Base-by-base conservation (phyloP, 2,329 filamentous ascomycete species). In the Tolypocladium album region DNA sequence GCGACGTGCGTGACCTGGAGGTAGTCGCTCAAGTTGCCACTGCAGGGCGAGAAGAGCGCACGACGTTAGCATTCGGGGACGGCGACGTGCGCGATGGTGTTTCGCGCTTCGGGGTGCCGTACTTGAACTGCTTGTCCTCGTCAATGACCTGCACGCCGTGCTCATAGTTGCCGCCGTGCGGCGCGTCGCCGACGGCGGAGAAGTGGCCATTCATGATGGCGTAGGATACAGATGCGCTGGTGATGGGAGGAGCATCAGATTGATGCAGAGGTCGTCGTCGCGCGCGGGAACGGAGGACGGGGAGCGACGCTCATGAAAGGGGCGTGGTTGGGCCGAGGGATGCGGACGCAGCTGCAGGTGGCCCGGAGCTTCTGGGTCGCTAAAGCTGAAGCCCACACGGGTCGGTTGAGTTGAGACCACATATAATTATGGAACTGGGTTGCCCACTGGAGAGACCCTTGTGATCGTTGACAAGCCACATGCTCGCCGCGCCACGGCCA, bases 101-200 rank as follows among this genome's bases (percentile, higher is more conserved):
- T 39, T 52, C 39, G 43, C 17, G 36, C 15, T 52, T 50, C 39
- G 17, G 56, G 57, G 61, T 34, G 43, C 22, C 52, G 31, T 83
- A 96, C 92, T 96, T 97, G 85, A 97, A 99, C 68, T 90, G 83
- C 79, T 97, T 97, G 77, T 92, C 92, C 64, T 75, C 75, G 73
- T 97, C 91, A 71, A 99, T 90, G 68, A 99, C 92, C 77, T 99
- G 94, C 70, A 97, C 90, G 71, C 94, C 94, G 83, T 96, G 89
- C 71, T 92, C 89, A 74, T 93, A 97, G 65, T 86, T 81, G 71
- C 84, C 80, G 66, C 82, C 80, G 64, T 79, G 77, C 69, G 84
- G 81, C 76, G 81, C 79, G 62, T 86, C 81, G 78, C 88, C 88
- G 72, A 89, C 85, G 59, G 84, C 80, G 67, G 88, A 87, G 75